phyloP scores from a whole-genome alignment of 805 yeast species.

The Schizosaccharomyces cryophilus region DNA sequence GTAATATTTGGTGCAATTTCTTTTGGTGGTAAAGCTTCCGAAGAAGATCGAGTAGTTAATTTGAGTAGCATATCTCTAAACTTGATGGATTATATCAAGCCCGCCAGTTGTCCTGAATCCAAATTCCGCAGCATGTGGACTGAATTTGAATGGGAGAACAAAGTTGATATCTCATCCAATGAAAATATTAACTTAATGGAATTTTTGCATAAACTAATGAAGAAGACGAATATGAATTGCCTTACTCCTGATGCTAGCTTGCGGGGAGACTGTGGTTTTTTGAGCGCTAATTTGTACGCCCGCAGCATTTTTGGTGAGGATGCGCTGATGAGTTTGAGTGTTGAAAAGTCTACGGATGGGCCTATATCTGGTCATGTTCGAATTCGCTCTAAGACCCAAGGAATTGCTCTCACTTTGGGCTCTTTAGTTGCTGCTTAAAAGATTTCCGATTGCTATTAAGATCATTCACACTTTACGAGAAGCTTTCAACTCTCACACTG shows the following conservation, averaged over 20 bases:
- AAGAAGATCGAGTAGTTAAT: constrained; percentile 70
- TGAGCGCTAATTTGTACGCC: constrained; percentile 84
- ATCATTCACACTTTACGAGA: too few relatives aligned
- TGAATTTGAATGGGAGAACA: constrained; percentile 98
- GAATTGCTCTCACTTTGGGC: constrained; percentile 81
- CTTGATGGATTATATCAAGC: constrained; percentile 90
- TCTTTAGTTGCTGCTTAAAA: constrained; percentile 18
- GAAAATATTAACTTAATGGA: constrained; percentile 40
- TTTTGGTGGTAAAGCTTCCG: constrained; percentile 86
- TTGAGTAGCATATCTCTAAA: constrained; percentile 87
- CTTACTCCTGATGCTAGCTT: constrained; percentile 78
- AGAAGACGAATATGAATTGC: constrained; percentile 80
- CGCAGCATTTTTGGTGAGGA: constrained; percentile 90
- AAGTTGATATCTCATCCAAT: constrained; percentile 58
- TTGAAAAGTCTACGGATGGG: constrained; percentile 55
- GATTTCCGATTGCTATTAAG: not conserved
- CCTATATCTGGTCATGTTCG: constrained; percentile 81
- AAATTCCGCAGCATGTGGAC: constrained; percentile 96
- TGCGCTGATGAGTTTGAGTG: constrained; percentile 83
- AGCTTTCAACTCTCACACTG: too few relatives aligned
- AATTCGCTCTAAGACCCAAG: constrained; percentile 93
- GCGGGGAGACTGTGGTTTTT: constrained; percentile 43
- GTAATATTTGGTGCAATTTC: constrained; percentile 92
- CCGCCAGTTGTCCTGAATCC: constrained; percentile 71
- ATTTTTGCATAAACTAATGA: constrained; percentile 50